Base-by-base conservation (phyloP, 1,139 yeast genomes). In the Saccharomyces hybrid region DNA sequence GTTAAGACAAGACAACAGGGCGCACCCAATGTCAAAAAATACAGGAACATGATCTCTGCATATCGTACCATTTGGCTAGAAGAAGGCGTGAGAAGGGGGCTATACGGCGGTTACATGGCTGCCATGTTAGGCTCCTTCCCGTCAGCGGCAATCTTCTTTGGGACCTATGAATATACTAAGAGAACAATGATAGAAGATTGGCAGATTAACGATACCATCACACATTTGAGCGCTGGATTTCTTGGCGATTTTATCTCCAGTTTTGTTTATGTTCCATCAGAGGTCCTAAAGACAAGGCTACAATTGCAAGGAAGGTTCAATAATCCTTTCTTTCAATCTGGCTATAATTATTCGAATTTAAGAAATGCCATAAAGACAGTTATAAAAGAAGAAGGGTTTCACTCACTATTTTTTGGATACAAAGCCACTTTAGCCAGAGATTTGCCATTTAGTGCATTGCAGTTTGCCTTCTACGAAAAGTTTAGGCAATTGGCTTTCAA, bases 1-100 rank as follows among this genome's bases (percentile, higher is more conserved):
- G 96, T 95, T 46, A 93, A 93, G 70, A 93, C 99, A 1, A 77
- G 99, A 61, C 99, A 93, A 69, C 99, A 93, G 67, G 98, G 96
- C 28, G 88, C 95, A 5, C 85, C 89, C 23, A 75, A 77, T 59
- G 81, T 81, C 31, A 61, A 73, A 6, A 87, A 87, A 69, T 91
- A 93, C 70, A 78, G 75, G 59, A 80, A 78, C 61, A 81, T 82
- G 66, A 76, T 88, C 77, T 68, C 77, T 20, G 96, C 98, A 0
- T 88, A 86, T 64, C 61, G 73, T 46, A 84, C 93, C 0, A 85
- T 93, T 26, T 72, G 85, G 48, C 69, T 76, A 49, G 90, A 91
- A 65, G 99, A 93, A 74, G 99, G 99, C 1, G 64, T 93, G 25
- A 72, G 81, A 53, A 78, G 88, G 55, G 99, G 99, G 0, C 75